These are phyloP conservation scores for Alloteropsis angusta DNA, from an alignment of 202 grass and related monocot species.

Conservation along the genomic window DNA sequence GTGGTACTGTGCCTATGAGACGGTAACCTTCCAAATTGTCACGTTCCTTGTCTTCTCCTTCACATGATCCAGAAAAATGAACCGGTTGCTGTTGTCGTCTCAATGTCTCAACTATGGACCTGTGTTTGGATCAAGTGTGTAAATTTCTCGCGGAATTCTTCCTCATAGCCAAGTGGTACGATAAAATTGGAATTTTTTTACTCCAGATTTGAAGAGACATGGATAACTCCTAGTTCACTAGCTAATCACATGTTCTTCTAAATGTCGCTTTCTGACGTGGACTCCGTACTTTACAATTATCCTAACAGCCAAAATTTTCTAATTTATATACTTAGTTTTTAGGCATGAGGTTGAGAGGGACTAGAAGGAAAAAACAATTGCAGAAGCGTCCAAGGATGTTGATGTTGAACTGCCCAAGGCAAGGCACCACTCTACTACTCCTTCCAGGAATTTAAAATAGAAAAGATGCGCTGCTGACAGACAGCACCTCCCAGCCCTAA, in stretches of 20 bases:
- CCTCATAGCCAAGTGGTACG: not conserved
- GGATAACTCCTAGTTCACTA: constrained; percentile 9
- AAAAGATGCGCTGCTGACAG: constrained; percentile 32
- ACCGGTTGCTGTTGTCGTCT: not conserved
- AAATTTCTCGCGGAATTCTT: not conserved
- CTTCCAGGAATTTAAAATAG: constrained; percentile 12
- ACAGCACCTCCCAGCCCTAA: not conserved
- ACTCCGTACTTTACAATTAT: not conserved
- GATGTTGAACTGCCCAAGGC: constrained; percentile 4
- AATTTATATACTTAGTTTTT: not conserved
- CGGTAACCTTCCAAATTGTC: not conserved
- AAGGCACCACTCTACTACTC: not conserved
- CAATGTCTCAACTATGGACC: not conserved
- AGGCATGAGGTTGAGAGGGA: not conserved
- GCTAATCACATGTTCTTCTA: not conserved
- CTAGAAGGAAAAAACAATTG: not conserved
- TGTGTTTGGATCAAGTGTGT: not conserved
- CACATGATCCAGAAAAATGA: not conserved
- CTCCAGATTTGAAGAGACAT: not conserved
- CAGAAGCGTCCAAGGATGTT: not conserved
- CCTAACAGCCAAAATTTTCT: not conserved
- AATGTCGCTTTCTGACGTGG: not conserved
- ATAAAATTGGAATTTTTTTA: not conserved
- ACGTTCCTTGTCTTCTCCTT: not conserved
- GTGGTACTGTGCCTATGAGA: not conserved